These are phyloP conservation scores for Trametes gibbosa DNA, from an alignment of 768 basidiomycete genomes.

Conservation along the genomic window DNA sequence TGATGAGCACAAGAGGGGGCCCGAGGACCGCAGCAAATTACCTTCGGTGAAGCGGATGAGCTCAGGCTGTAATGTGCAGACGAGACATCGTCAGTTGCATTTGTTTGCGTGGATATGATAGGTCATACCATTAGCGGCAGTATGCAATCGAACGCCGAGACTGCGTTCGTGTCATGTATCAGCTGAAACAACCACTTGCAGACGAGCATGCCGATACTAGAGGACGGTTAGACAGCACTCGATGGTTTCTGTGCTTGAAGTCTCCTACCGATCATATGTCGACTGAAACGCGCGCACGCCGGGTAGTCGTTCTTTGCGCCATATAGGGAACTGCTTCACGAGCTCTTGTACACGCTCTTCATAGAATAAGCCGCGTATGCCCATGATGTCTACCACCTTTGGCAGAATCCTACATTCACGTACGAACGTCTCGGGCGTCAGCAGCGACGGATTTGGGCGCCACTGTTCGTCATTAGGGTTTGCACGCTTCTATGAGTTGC, in stretches of 20 bases:
- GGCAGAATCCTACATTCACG: conserved; percentile 60
- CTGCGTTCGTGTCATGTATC: conserved; percentile 74
- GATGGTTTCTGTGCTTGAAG: neutral
- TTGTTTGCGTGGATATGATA: neutral
- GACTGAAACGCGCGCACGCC: conserved; percentile 82
- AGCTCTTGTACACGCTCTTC: conserved; percentile 55
- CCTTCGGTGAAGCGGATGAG: conserved; percentile 74
- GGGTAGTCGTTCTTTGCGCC: conserved; percentile 68
- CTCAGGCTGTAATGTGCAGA: conserved; percentile 49
- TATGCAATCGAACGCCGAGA: conserved; percentile 76
- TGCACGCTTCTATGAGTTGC: neutral
- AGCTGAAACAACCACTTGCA: conserved; percentile 79
- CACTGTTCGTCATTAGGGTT: conserved; percentile 39
- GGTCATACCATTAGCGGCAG: conserved; percentile 70
- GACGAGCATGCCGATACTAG: conserved; percentile 60
- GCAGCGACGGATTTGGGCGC: conserved; percentile 60
- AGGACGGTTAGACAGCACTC: neutral
- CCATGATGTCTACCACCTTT: conserved; percentile 70
- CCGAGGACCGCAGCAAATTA: conserved; percentile 27
- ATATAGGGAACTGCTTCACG: conserved; percentile 59
- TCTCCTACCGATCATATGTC: conserved; percentile 70
- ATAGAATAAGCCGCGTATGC: conserved; percentile 64
- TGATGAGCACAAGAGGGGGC: neutral
- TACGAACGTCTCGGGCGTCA: conserved; percentile 60
- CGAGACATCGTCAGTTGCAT: neutral